Percentiles rank a stretch among this genome's conserved stretches.
phyloP scores from a whole-genome alignment of 2,329 filamentous ascomycete genomes.

The Alternaria gaisen region DNA sequence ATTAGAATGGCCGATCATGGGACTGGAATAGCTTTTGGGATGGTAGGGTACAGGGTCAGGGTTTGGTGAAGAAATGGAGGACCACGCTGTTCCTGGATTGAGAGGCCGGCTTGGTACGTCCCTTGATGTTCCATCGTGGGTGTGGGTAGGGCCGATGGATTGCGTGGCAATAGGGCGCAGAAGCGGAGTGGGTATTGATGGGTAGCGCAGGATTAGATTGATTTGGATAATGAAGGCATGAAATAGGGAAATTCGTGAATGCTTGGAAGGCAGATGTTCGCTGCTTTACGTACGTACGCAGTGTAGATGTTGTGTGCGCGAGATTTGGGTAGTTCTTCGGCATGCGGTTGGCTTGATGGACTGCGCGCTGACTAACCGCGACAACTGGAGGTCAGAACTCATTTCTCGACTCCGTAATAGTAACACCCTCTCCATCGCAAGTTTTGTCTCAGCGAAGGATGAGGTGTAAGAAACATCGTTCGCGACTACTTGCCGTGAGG shows the following conservation, averaged over 20 bases:
- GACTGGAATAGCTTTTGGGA: background rate
- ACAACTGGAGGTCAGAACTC: background rate
- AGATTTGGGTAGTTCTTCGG: background rate
- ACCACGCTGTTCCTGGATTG: conserved; percentile 1
- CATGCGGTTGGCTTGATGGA: background rate
- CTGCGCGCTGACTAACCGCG: background rate
- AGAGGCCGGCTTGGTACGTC: background rate
- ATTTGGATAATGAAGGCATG: background rate
- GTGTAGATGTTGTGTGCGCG: background rate
- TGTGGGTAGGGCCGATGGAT: background rate
- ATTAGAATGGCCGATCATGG: background rate
- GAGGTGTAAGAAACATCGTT: background rate
- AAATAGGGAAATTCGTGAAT: background rate
- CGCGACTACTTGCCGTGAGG: conserved; percentile 2
- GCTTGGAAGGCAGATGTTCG: background rate
- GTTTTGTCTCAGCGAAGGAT: background rate
- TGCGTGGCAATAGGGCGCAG: background rate
- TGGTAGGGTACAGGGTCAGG: background rate
- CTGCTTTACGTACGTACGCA: background rate
- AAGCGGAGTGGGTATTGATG: background rate
- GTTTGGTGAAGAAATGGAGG: background rate
- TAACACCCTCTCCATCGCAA: too few relatives aligned
- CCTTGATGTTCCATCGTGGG: background rate
- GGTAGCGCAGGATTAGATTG: background rate
- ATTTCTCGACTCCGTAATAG: background rate